These are phyloP conservation scores for Raffaelea arxii DNA, from an alignment of 2,329 filamentous ascomycete genomes.

Conservation along the genomic window DNA sequence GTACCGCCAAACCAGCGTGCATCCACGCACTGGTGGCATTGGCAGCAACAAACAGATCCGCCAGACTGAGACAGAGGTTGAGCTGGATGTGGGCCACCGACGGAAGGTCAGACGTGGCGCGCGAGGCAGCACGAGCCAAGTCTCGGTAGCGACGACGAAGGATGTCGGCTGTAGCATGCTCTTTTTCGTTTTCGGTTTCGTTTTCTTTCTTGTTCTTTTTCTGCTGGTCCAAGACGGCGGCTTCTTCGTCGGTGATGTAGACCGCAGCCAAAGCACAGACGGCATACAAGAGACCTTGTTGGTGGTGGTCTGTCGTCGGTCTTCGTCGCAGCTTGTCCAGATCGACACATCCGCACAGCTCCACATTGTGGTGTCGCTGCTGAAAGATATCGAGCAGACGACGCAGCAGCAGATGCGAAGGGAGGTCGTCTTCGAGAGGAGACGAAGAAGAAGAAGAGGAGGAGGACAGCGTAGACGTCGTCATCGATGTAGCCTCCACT, in stretches of 20 bases:
- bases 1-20: constrained; percentile 3
- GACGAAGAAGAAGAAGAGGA: background rate
- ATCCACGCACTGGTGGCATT: background rate
- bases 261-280: background rate
- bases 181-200: background rate
- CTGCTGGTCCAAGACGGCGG: background rate
- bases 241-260: background rate
- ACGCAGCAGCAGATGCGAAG: background rate
- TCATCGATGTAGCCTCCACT: background rate
- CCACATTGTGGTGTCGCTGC: background rate
- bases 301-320: background rate
- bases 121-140: background rate
- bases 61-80: background rate
- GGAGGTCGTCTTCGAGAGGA: background rate
- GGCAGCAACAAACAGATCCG: background rate
- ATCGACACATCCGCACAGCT: constrained; percentile 3
- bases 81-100: background rate
- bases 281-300: background rate
- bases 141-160: background rate
- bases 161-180: background rate
- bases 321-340: background rate
- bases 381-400: constrained; percentile 2
- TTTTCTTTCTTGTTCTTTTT: background rate
- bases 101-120: background rate
- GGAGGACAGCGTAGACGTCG: background rate